Evolutionary conservation across 1,139 yeast species (phyloP).

Genomic region (Nakaseomyces delphensis): DNA sequence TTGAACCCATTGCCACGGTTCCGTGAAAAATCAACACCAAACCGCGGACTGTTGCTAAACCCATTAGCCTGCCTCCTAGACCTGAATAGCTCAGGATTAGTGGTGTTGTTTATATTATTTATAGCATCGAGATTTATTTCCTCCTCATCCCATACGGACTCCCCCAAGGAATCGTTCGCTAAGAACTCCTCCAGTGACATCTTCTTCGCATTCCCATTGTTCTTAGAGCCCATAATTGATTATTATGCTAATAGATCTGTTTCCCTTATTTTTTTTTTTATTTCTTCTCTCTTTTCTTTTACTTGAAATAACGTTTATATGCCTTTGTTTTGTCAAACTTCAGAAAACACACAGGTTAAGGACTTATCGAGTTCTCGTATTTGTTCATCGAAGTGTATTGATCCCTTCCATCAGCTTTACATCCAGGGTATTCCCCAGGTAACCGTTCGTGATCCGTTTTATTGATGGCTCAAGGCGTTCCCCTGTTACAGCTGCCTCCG

Average conservation of each 20-base stretch:
- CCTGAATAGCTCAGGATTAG: constrained; percentile 24
- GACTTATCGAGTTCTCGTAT: too few relatives aligned
- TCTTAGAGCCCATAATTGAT: constrained; percentile 10
- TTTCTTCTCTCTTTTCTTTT: neutral
- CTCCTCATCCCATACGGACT: constrained; percentile 30
- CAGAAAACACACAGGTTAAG: too few relatives aligned
- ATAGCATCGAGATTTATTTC: constrained; percentile 26
- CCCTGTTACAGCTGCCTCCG: too few relatives aligned
- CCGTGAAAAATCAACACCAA: neutral
- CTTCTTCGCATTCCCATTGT: constrained; percentile 24
- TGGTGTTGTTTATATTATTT: constrained; percentile 16
- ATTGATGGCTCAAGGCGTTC: too few relatives aligned
- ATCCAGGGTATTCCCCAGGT: too few relatives aligned
- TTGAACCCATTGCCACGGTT: neutral
- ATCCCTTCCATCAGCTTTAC: too few relatives aligned
- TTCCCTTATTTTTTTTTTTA: neutral
- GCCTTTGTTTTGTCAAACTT: too few relatives aligned
- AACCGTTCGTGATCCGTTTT: too few relatives aligned
- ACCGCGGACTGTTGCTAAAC: neutral
- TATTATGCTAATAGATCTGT: too few relatives aligned
- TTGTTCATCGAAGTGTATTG: too few relatives aligned
- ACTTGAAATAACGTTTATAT: too few relatives aligned
- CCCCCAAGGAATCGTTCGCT: constrained; percentile 30
- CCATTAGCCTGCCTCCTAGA: constrained; percentile 6
- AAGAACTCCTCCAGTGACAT: constrained; percentile 32